Evolutionary conservation across 2,329 filamentous ascomycete genomes (phyloP), one percentile per base, ranked within the genome.

Genomic region (Pseudogymnoascus sp.): DNA sequence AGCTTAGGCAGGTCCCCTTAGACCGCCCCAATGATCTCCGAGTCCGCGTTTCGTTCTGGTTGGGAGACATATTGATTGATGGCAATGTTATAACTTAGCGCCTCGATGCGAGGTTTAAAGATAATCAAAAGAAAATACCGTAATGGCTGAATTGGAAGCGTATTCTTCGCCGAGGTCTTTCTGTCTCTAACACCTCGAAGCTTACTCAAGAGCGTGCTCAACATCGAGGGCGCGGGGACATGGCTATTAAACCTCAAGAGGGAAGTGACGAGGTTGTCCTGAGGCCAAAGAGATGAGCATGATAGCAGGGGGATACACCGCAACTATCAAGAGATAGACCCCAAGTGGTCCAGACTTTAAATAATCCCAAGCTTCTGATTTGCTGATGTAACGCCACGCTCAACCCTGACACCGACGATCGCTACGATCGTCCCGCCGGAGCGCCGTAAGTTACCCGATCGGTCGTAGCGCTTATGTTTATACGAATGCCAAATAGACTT

Each of bases 231-330:
- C 48, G 48, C 48, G 48, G 48, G 27, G 29, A 33, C 48, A 33
- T 17, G 48, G 3, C 29, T 55, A 55, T 55, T 55, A 55, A 55
- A 55, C 48, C 48, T 55, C 48, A 33, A 33, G 48, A 55, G 48
- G 48, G 48, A 55, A 55, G 48, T 55, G 48, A 55, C 48, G 48
- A 55, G 29, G 27, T n/a, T 2, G n/a, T 2, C 48, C 48, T 55
- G 29, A 55, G 27, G 27, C 48, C 12, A 9, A 9, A n/a, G 7
- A 55, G 27, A 33, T 17, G 48, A 55, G 29, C 48, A 55, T 3
- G 48, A 12, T 15, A 17, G 12, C 48, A 55, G 29, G 44, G 44
- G 44, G 48, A 3, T 2, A 17, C 27, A 31, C 7, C 13, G n/a
- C 48, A 55, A 33, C 17, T 31, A 13, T 27, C 44, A 51, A 51